Conservation (phyloP, 2,329 filamentous ascomycete genomes). For the Stachybotrys chlorohalonatus region DNA sequence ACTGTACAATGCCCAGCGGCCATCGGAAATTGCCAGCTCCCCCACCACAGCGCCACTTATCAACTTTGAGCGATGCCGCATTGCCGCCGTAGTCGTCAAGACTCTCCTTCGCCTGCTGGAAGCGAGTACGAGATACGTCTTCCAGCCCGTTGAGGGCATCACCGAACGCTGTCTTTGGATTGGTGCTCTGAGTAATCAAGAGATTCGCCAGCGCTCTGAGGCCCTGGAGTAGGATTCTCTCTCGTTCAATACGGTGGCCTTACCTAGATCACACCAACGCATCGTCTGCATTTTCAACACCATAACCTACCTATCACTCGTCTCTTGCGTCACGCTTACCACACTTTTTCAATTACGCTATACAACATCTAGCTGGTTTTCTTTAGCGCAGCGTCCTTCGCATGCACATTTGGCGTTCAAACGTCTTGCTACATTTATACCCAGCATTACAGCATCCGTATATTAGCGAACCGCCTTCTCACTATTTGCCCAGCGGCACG, state of each 20-base stretch:
- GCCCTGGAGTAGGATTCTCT: conserved; percentile 28
- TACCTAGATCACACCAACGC: background rate
- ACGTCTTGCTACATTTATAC: background rate
- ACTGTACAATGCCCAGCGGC: conserved; percentile 71
- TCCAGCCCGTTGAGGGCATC: conserved; percentile 66
- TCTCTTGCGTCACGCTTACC: background rate
- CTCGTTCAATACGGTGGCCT: background rate
- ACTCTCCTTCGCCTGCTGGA: conserved; percentile 70
- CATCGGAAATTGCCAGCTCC: conserved; percentile 62
- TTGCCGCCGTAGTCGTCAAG: conserved; percentile 69
- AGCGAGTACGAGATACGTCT: conserved; percentile 64
- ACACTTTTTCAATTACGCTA: background rate
- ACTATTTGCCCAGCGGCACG: background rate
- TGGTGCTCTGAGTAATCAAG: conserved; percentile 65
- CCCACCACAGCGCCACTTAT: conserved; percentile 60
- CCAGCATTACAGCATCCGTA: background rate
- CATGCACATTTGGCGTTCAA: background rate
- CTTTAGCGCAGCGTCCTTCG: background rate
- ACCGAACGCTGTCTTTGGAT: conserved; percentile 82
- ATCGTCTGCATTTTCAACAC: background rate
- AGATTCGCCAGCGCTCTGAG: conserved; percentile 52
- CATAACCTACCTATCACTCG: too few species aligned
- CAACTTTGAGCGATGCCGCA: conserved; percentile 77
- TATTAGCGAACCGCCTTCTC: background rate
- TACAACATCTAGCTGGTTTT: background rate